Evolutionary conservation across 2,329 filamentous ascomycete species (phyloP).

Genomic region (Aureobasidium melanogenum): DNA sequence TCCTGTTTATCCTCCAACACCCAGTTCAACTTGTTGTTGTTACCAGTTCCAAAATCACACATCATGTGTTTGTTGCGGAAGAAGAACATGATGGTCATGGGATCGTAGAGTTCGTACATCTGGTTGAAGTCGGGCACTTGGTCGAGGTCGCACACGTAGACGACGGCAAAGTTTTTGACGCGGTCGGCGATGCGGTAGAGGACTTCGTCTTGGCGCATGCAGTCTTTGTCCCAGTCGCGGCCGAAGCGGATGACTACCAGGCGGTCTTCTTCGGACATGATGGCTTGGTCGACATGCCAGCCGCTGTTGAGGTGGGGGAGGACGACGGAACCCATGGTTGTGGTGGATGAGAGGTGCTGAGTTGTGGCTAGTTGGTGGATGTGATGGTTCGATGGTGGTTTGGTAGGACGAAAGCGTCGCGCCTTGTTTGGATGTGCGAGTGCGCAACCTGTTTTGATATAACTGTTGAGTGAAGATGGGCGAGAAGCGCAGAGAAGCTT

Average conservation of each 20-base stretch:
- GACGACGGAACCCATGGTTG: constrained; percentile 69
- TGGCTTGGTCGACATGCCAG: constrained; percentile 98
- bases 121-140: constrained; percentile 87
- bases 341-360: not conserved
- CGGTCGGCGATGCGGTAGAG: constrained; percentile 89
- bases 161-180: constrained; percentile 86
- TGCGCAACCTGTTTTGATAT: not conserved
- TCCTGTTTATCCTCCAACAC: constrained; percentile 97
- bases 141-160: constrained; percentile 91
- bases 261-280: constrained; percentile 81
- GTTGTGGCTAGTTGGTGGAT: not conserved
- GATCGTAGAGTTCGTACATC: constrained; percentile 79
- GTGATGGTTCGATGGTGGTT: not conserved
- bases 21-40: constrained; percentile 98
- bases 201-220: constrained; percentile 80
- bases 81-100: constrained; percentile 95
- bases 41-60: constrained; percentile 94
- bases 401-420: not conserved
- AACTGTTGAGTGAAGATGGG: not conserved
- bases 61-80: constrained; percentile 99
- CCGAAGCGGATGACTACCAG: constrained; percentile 92
- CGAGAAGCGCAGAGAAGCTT: not conserved
- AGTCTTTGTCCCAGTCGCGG: constrained; percentile 73
- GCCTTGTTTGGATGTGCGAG: not conserved
- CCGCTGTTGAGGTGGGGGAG: constrained; percentile 84